Percentiles rank a stretch among this genome's conserved stretches.
These are phyloP conservation scores for Alloteropsis semialata DNA, from an alignment of 176 grass and related monocot species.

Conservation along the genomic window DNA sequence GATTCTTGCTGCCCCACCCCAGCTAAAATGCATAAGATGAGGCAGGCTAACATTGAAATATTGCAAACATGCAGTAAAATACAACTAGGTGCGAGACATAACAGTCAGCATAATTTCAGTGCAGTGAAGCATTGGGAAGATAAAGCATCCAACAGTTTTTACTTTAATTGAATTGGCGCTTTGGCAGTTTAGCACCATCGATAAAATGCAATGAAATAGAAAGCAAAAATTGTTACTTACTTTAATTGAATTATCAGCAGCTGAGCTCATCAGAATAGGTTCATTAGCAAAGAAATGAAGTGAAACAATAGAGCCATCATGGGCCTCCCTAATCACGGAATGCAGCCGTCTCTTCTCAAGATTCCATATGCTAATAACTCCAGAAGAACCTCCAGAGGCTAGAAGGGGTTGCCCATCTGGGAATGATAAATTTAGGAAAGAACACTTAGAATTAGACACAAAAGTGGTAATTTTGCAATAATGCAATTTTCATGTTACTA, in stretches of 20 bases:
- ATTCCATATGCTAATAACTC: slow-evolving; percentile 99
- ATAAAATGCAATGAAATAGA: not conserved
- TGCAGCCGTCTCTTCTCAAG: slow-evolving; percentile 86
- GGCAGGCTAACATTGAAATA: not conserved
- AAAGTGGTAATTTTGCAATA: not conserved
- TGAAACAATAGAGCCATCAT: slow-evolving; percentile 85
- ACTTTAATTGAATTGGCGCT: not conserved
- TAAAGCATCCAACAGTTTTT: not conserved
- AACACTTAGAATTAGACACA: not conserved
- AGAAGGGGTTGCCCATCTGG: slow-evolving; percentile 92
- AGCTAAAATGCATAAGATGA: not conserved
- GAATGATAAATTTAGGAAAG: slow-evolving; percentile 27
- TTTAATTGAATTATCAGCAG: slow-evolving; percentile 98
- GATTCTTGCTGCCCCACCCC: not conserved
- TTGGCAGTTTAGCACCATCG: not conserved
- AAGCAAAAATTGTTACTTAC: slow-evolving; percentile 35
- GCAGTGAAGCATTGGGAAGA: not conserved
- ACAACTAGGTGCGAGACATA: not conserved
- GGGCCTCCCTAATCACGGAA: slow-evolving; percentile 90
- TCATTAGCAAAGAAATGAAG: slow-evolving; percentile 93
- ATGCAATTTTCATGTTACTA: not conserved
- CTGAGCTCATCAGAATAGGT: slow-evolving; percentile 95
- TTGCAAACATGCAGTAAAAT: not conserved
- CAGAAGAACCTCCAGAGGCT: slow-evolving; percentile 91
- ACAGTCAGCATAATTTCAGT: not conserved